A percentile compares a stretch with the other conserved stretches of the same genome.
Evolutionary conservation across 2,329 filamentous ascomycete genomes (phyloP).

Genomic region (Penicillium sp.): DNA sequence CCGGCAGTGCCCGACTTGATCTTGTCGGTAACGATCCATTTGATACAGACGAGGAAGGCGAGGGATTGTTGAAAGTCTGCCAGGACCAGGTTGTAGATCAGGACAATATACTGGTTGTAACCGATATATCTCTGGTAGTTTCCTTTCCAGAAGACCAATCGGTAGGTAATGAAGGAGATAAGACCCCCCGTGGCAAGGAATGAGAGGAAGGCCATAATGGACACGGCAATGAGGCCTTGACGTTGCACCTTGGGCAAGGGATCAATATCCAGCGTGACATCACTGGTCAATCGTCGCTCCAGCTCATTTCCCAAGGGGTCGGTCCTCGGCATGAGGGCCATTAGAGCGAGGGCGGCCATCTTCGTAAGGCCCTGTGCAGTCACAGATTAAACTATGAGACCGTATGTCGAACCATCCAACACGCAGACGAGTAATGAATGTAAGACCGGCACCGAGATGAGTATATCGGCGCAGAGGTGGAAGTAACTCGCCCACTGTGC

Average conservation of each 20-base stretch:
- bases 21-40: slow-evolving; percentile 45
- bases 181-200: slow-evolving; percentile 43
- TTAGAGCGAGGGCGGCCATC: slow-evolving; percentile 15
- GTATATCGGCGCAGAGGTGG: not conserved
- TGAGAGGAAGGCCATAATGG: slow-evolving; percentile 47
- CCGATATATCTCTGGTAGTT: slow-evolving; percentile 49
- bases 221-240: slow-evolving; percentile 46
- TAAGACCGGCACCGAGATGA: not conserved
- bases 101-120: slow-evolving; percentile 53
- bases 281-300: slow-evolving; percentile 19
- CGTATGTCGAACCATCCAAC: not conserved
- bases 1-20: slow-evolving; percentile 43
- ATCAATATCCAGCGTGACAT: slow-evolving; percentile 26
- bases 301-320: slow-evolving; percentile 14
- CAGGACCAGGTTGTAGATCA: slow-evolving; percentile 52
- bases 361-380: not conserved
- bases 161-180: slow-evolving; percentile 49
- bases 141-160: slow-evolving; percentile 49
- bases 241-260: slow-evolving; percentile 34
- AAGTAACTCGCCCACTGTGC: not conserved
- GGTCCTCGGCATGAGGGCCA: slow-evolving; percentile 15
- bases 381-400: not conserved
- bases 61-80: slow-evolving; percentile 52
- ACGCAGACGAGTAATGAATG: not conserved
- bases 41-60: slow-evolving; percentile 47